Conservation (phyloP, 176 grass and related monocot species). For the Cymbopogon citratus region DNA sequence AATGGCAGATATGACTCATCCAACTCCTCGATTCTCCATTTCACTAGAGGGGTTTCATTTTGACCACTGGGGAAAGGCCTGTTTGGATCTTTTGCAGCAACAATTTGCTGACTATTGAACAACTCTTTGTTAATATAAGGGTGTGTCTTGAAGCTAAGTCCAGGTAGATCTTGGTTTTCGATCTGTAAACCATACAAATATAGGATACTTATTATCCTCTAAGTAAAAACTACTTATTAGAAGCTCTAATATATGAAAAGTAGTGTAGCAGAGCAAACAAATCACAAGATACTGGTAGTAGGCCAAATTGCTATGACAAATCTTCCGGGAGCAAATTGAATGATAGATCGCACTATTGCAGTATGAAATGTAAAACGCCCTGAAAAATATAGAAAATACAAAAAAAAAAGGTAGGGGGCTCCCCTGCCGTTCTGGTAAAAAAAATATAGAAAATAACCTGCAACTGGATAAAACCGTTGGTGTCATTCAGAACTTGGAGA, state of each 20-base stretch:
- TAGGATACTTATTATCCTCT: neutral
- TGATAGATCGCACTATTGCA: neutral
- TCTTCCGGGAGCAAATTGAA: neutral
- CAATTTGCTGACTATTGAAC: conserved; percentile 64
- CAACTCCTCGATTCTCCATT: conserved; percentile 82
- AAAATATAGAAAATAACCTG: conserved; percentile 66
- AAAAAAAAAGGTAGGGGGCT: too few relatives aligned
- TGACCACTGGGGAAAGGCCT: conserved; percentile 81
- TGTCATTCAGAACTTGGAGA: conserved; percentile 75
- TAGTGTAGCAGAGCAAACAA: neutral
- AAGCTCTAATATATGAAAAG: neutral
- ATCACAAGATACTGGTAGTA: neutral
- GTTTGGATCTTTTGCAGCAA: conserved; percentile 73
- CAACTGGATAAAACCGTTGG: conserved; percentile 76
- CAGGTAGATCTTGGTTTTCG: conserved; percentile 69
- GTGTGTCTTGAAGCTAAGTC: conserved; percentile 86
- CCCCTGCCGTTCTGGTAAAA: too few relatives aligned
- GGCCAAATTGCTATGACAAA: neutral
- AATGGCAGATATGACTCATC: conserved; percentile 72
- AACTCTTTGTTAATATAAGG: conserved; percentile 79
- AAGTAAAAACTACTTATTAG: neutral
- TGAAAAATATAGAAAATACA: conserved; percentile 26
- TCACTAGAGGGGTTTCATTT: conserved; percentile 82
- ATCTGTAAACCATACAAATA: conserved; percentile 45
- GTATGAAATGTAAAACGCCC: neutral